Base-by-base conservation (phyloP, 768 basidiomycete species). In the Terana coerulea region DNA sequence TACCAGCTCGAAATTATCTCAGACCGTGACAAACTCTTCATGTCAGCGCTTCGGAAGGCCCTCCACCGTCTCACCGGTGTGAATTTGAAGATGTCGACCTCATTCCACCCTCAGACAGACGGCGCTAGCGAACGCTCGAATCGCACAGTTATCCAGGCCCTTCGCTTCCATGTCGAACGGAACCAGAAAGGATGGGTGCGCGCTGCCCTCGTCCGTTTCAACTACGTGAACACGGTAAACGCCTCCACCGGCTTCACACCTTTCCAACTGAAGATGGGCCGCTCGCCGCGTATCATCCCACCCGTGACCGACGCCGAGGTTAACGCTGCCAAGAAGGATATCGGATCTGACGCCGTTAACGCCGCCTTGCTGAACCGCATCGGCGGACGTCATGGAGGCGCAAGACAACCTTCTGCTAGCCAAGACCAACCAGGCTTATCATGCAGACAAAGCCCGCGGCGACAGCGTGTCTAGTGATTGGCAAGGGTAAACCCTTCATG, bases 41-140 rank as follows among this genome's bases (percentile, higher is more conserved):
- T 64, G 1, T 60, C 61, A 1, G 12, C n/a, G 2, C 69, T 71
- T 51, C 70, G 71, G 69, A 39, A 33, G 15, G 51, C 52, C 4
- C 48, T 70, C 3, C 45, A 60, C 36, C 19, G 21, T 14, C 40
- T 59, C 2, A 51, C 65, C 0, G 64, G 66, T 7, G 59, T 57
- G 15, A 54, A 64, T 26, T 51, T 67, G 0, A 51, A 51, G n/a
- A 50, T 71, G 53, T 66, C 65, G 56, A 5, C 71, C 0, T 46
- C 67, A 0, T 70, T 55, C 30, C 71, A 71, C 41, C 69, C 68
- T 2, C 58, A 72, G 47, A 69, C 69, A 2, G 64, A 70, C 53
- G 69, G 70, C 3, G 57, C 59, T 3, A 64, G 57, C 7, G 69
- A 71, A 53, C 52, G 61, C 6, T 35, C 59, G 1, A 62, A 63